phyloP scores from a whole-genome alignment of 2,329 filamentous ascomycete species.

The Eutypella sp. region DNA sequence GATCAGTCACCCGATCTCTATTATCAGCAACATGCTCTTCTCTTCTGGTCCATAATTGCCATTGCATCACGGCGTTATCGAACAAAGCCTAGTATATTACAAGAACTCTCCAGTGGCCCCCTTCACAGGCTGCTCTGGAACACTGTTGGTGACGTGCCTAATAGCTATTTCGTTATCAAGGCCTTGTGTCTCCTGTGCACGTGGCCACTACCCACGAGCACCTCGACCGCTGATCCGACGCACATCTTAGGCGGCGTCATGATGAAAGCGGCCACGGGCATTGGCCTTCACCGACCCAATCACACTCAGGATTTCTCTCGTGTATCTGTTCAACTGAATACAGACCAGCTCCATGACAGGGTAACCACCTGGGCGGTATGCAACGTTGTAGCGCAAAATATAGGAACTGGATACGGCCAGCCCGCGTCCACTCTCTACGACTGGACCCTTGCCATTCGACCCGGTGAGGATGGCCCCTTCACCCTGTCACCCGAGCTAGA shows the following conservation, averaged over 20 bases:
- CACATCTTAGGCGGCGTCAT: constrained; percentile 78
- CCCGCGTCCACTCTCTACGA: constrained; percentile 74
- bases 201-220: constrained; percentile 79
- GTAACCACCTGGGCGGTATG: constrained; percentile 80
- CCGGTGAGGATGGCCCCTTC: constrained; percentile 55
- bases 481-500: constrained; percentile 59
- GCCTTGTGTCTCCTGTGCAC: constrained; percentile 74
- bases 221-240: constrained; percentile 72
- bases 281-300: constrained; percentile 74
- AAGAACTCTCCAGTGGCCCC: constrained; percentile 58
- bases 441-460: constrained; percentile 62
- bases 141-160: constrained; percentile 71
- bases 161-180: constrained; percentile 76
- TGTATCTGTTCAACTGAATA: constrained; percentile 68
- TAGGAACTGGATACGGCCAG: constrained; percentile 80
- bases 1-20: constrained; percentile 65
- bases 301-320: constrained; percentile 80
- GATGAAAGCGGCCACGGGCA: constrained; percentile 83
- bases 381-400: constrained; percentile 76
- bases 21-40: constrained; percentile 69
- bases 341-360: constrained; percentile 73
- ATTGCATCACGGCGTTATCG: constrained; percentile 69
- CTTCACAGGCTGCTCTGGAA: constrained; percentile 70
- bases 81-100: constrained; percentile 58
- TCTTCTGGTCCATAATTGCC: constrained; percentile 81